phyloP scores from a whole-genome alignment of 768 basidiomycete genomes.

The Podaxis carcinomalis region DNA sequence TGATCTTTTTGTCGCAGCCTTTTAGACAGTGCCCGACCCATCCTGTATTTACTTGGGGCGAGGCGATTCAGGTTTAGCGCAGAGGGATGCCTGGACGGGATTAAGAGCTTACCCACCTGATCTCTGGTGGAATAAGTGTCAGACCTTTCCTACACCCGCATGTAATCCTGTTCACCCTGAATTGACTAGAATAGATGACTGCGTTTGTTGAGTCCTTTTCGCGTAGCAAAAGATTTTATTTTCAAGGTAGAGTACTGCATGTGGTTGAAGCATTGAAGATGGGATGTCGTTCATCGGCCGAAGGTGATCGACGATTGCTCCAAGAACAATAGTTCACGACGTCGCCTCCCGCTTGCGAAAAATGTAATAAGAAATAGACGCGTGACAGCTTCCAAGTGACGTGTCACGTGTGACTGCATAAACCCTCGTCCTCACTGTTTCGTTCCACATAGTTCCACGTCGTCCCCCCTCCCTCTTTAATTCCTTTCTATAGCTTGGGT shows the following conservation, averaged over 20 bases:
- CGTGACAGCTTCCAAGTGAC: constrained; percentile 6
- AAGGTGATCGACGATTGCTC: too few relatives aligned
- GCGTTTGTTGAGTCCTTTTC: too few relatives aligned
- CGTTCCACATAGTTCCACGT: constrained; percentile 20
- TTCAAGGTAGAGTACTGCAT: neutral
- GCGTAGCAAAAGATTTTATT: neutral
- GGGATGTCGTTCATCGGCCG: too few relatives aligned
- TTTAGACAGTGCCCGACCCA: constrained; percentile 71
- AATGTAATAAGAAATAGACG: neutral
- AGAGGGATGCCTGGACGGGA: constrained; percentile 51
- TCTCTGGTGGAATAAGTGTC: constrained; percentile 54
- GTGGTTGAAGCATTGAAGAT: too few relatives aligned
- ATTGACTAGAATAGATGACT: neutral
- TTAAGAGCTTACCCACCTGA: constrained; percentile 55
- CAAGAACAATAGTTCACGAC: too few relatives aligned
- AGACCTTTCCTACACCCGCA: constrained; percentile 58
- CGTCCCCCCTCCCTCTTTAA: constrained; percentile 12
- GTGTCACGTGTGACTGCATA: constrained; percentile 7
- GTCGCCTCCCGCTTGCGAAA: too few relatives aligned
- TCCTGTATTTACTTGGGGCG: constrained; percentile 33
- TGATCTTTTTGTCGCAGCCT: constrained; percentile 44
- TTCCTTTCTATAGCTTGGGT: constrained; percentile 10
- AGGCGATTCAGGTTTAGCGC: constrained; percentile 70
- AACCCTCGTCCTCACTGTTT: neutral
- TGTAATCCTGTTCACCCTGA: too few relatives aligned